A percentile compares a stretch with the other conserved stretches of the same genome.
phyloP scores from a whole-genome alignment of 202 grass and related monocot species.

The Elaeis oleifera region DNA sequence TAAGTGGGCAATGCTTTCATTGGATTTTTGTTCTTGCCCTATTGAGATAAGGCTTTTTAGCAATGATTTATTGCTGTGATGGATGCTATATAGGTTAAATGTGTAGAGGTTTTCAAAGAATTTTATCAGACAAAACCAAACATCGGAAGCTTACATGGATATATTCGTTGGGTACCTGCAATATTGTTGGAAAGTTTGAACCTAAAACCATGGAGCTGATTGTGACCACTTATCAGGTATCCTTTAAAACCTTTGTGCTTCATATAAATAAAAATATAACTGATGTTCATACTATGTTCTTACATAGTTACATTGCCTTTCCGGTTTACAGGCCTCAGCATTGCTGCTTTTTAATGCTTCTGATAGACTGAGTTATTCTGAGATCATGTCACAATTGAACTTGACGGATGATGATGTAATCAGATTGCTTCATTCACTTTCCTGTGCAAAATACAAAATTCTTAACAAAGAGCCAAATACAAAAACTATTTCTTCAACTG shows the following conservation, averaged over 20 bases:
- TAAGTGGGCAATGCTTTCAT: too few species aligned
- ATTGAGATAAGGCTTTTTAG: too few species aligned
- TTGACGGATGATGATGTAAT: slow-evolving; percentile 91
- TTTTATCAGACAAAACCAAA: slow-evolving; percentile 94
- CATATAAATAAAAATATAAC: neutral
- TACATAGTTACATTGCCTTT: neutral
- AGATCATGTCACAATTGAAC: slow-evolving; percentile 81
- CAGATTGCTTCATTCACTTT: slow-evolving; percentile 94
- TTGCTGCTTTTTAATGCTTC: slow-evolving; percentile 74
- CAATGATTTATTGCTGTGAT: neutral
- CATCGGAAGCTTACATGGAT: slow-evolving; percentile 98
- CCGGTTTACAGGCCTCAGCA: slow-evolving; percentile 54
- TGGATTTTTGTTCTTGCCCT: too few species aligned
- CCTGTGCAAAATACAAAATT: slow-evolving; percentile 97
- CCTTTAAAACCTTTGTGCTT: neutral
- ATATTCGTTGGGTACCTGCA: slow-evolving; percentile 96
- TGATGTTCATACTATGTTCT: neutral
- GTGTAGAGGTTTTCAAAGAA: slow-evolving; percentile 94
- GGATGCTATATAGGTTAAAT: slow-evolving; percentile 59
- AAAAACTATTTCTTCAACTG: slow-evolving; percentile 63
- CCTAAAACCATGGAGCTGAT: slow-evolving; percentile 77
- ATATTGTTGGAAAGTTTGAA: slow-evolving; percentile 84
- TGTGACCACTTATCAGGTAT: slow-evolving; percentile 96
- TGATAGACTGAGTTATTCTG: slow-evolving; percentile 76
- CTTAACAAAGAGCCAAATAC: slow-evolving; percentile 82